phyloP scores from a whole-genome alignment of 306 rosid genomes.

The Pterocarpus santalinus region DNA sequence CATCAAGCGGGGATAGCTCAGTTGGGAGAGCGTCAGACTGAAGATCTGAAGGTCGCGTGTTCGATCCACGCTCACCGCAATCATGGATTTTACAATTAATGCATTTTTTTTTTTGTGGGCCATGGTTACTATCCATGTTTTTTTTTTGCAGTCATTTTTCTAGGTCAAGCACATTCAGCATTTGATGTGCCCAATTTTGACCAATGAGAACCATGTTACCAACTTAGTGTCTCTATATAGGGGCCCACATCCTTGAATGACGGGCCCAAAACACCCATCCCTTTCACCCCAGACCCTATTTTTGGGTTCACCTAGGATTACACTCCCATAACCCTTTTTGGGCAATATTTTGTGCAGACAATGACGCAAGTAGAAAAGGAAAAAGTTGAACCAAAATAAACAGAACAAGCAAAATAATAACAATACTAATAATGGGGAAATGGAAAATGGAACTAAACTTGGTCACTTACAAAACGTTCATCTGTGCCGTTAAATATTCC shows the following conservation, averaged over 20 bases:
- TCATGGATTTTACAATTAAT: too few relatives aligned
- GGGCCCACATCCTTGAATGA: neutral
- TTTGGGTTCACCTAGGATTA: neutral
- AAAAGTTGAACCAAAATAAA: neutral
- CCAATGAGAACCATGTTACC: neutral
- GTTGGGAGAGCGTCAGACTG: slow-evolving; percentile 59
- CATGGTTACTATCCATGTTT: neutral
- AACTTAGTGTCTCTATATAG: neutral
- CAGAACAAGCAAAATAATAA: too few relatives aligned
- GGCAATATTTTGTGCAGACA: neutral
- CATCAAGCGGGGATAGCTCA: slow-evolving; percentile 48
- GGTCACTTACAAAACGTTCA: slow-evolving; percentile 58
- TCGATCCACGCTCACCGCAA: slow-evolving; percentile 57
- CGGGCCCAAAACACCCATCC: neutral
- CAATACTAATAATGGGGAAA: neutral
- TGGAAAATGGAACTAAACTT: neutral
- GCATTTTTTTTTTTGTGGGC: neutral
- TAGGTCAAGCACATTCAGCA: neutral
- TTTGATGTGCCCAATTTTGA: too few relatives aligned
- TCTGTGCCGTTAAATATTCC: slow-evolving; percentile 80
- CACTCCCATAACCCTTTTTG: neutral
- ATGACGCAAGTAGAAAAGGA: too few relatives aligned
- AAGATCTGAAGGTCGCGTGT: slow-evolving; percentile 56
- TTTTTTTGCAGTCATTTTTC: neutral
- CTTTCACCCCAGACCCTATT: neutral